These are phyloP conservation scores for Fusarium annulatum DNA, from an alignment of 2,329 filamentous ascomycete genomes.

Conservation along the genomic window DNA sequence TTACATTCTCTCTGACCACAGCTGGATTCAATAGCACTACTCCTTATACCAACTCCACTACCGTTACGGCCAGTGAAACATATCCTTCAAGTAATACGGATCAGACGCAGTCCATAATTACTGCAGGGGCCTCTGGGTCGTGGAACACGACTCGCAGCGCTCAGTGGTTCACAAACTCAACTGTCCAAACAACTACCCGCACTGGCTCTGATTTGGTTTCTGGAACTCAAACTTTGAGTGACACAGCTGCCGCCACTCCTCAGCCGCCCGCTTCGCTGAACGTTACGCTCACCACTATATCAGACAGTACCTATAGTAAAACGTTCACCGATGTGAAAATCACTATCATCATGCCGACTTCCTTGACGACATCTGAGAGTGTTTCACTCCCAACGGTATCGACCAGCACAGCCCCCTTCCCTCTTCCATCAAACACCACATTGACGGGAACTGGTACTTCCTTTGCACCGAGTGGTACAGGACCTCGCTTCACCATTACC, in stretches of 20 bases:
- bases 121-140: conserved; percentile 1
- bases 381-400: neutral
- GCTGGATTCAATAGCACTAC: conserved; percentile 21
- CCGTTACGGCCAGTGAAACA: neutral
- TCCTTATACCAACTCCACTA: conserved; percentile 34
- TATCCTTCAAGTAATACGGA: conserved; percentile 3
- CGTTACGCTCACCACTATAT: conserved; percentile 9
- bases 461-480: conserved; percentile 13
- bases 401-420: conserved; percentile 23
- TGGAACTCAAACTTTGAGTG: neutral
- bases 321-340: conserved; percentile 1
- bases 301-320: neutral
- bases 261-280: conserved; percentile 15
- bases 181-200: neutral
- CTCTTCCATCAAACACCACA: conserved; percentile 33
- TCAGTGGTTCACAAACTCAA: conserved; percentile 14
- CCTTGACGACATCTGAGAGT: conserved; percentile 7
- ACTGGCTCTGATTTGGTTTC: conserved; percentile 9
- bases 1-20: neutral
- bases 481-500: neutral
- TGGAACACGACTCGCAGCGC: conserved; percentile 11
- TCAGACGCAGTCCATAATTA: neutral
- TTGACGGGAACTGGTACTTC: conserved; percentile 7
- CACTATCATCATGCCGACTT: conserved; percentile 12
- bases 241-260: neutral